Conservation (phyloP, 2,329 filamentous ascomycete genomes). For the Mollisiaceae sp. region DNA sequence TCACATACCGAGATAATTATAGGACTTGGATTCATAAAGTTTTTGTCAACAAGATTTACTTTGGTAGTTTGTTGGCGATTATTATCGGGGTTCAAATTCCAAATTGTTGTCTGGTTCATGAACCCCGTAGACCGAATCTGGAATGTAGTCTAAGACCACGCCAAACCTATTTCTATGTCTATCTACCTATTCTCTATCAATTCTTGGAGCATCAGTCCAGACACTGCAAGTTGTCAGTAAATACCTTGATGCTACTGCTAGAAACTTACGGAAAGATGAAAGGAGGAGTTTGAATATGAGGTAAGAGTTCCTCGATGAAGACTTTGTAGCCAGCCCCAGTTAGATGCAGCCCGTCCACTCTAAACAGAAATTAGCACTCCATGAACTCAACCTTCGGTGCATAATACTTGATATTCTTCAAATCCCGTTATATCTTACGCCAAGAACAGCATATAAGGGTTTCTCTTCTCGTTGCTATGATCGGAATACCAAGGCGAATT, state of each 20-base stretch:
- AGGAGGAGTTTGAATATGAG: slow-evolving; percentile 23
- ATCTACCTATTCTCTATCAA: slow-evolving; percentile 11
- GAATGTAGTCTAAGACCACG: background rate
- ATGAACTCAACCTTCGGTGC: background rate
- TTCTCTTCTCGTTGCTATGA: background rate
- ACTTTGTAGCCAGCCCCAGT: slow-evolving; percentile 40
- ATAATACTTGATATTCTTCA: background rate
- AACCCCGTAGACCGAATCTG: background rate
- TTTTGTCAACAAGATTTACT: background rate
- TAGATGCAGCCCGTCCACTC: slow-evolving; percentile 40
- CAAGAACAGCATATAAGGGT: background rate
- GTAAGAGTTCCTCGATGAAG: slow-evolving; percentile 35
- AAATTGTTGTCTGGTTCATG: background rate
- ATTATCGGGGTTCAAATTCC: background rate
- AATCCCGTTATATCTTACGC: background rate
- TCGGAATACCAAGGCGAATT: background rate
- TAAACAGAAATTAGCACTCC: background rate
- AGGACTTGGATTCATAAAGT: background rate
- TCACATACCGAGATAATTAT: background rate
- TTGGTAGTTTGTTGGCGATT: background rate
- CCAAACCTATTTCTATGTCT: background rate
- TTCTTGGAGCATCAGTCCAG: slow-evolving; percentile 33
- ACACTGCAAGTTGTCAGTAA: slow-evolving; percentile 22
- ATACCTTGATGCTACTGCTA: background rate
- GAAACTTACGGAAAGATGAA: slow-evolving; percentile 40